Evolutionary conservation across 164 flowering plant species (phyloP), one percentile per base, ranked within the genome.

Genomic region (Vitis amurensis): DNA sequence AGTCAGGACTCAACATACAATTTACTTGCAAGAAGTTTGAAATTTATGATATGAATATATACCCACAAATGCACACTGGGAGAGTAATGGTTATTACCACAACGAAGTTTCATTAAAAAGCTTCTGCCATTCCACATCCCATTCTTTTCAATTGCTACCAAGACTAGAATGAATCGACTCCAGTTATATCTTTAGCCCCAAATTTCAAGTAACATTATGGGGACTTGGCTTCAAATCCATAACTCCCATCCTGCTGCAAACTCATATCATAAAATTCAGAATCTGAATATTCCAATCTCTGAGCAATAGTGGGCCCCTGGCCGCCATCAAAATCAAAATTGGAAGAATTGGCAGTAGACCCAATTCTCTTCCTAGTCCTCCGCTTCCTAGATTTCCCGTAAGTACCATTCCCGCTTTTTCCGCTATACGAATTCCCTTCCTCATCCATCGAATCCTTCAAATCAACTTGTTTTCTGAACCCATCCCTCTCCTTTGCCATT

Each of bases 211-310:
- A 14, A 53, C n/a, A 13, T 4, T 4, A n/a, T 0, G 13, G 13
- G 17, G 13, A 31, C 13, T 31, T 61, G 9, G 16, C 31, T 64
- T 67, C 62, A 56, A 81, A 59, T 27, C 79, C 78, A 71, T 80
- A 85, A 59, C 75, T 82, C 55, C 89, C 86, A 79, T 82, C 89
- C 15, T 63, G 63, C 59, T 74, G 80, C 76, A 84, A 71, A 69
- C 64, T 82, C 84, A 85, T 77, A 61, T 84, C 84, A 57, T 73
- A 84, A n/a, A 76, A 76, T 64, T 82, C 74, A 44, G 77, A 55
- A 51, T 16, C 12, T 13, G 67, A 72, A 72, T 29, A 69, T 15
- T n/a, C 58, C 3, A 49, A 37, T 64, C 51, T 69, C 58, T 56
- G 47, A 1, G 66, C 55, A 64, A 53, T 56, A 50, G 50, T 49